Base-by-base conservation (phyloP, 2,329 filamentous ascomycete genomes). In the Ceratocystis papillata region DNA sequence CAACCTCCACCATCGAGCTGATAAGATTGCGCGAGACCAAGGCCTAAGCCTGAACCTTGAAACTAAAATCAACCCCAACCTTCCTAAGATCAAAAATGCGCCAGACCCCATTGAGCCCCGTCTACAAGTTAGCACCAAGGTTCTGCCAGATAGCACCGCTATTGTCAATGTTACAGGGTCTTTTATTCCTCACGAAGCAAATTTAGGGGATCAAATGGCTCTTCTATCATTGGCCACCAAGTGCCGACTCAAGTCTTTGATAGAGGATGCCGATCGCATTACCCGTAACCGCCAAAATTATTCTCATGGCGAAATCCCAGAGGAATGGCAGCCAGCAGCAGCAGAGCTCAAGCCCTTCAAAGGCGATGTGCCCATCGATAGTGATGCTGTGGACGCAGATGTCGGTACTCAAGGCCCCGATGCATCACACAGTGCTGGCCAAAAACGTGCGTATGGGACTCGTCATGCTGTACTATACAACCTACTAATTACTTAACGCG, bases 151-250 rank as follows among this genome's bases (percentile, higher is more conserved):
- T 30, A 62, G 60, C 15, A 75, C 77, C 22, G 82, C 82, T 2
- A 76, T 77, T 33, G 77, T 87, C 28, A 84, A 74, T 69, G 83
- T 80, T 59, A 81, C 79, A 15, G 86, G 86, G 1, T 84, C 84
- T 22, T 90, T 88, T 65, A 83, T 95, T 46, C 83, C 94, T 0
- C 85, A 87, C 45, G 88, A 91, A 55, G 84, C 89, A 1, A 85
- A 83, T 65, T 78, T 96, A 44, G 87, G 88, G 15, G 91, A 96
- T 68, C 88, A 96, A 70, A 77, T 96, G 57, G 88, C 89, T 30
- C 79, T 96, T 17, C 74, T 96, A 67, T 94, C 90, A 5, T 81
- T 96, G 66, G 89, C 89, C 20, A 86, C 90, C 8, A 90, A 93
- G 73, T 88, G 95, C 70, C 83, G 90, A 33, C 71, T 96, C 46